A percentile compares a stretch with the other conserved stretches of the same genome.
phyloP scores from a whole-genome alignment of 768 basidiomycete genomes.

The Favolaschia claudopus region DNA sequence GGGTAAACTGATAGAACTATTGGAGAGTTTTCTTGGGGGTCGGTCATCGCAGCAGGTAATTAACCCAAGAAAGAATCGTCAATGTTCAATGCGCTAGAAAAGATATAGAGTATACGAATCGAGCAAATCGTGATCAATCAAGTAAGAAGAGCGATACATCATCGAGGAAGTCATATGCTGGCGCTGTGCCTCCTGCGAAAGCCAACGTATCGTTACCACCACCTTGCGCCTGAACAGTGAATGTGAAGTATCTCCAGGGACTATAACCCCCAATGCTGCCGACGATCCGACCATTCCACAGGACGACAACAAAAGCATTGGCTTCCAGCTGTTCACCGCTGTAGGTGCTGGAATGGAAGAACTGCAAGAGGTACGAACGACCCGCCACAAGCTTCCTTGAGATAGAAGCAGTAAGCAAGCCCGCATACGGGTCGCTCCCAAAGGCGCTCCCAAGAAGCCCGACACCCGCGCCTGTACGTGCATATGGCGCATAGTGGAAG shows the following conservation, averaged over 20 bases:
- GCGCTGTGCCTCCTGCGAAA: slow-evolving; percentile 25
- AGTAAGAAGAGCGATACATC: slow-evolving; percentile 25
- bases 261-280: slow-evolving; percentile 19
- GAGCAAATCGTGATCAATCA: neutral
- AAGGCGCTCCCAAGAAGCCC: slow-evolving; percentile 24
- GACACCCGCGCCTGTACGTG: slow-evolving; percentile 21
- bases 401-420: slow-evolving; percentile 18
- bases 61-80: neutral
- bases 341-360: slow-evolving; percentile 28
- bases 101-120: slow-evolving; percentile 9
- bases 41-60: too few species aligned
- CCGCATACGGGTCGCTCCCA: slow-evolving; percentile 16
- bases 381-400: slow-evolving; percentile 7
- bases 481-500: slow-evolving; percentile 24
- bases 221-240: slow-evolving; percentile 17
- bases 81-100: neutral
- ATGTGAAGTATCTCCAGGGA: slow-evolving; percentile 15
- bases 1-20: too few species aligned
- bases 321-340: slow-evolving; percentile 17
- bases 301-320: slow-evolving; percentile 19
- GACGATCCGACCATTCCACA: slow-evolving; percentile 23
- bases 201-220: slow-evolving; percentile 17
- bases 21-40: too few species aligned
- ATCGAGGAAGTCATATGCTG: slow-evolving; percentile 28
- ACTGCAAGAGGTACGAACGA: slow-evolving; percentile 19